Base-by-base conservation (phyloP, 2,329 filamentous ascomycete genomes). In the Berkeleyomyces rouxiae region DNA sequence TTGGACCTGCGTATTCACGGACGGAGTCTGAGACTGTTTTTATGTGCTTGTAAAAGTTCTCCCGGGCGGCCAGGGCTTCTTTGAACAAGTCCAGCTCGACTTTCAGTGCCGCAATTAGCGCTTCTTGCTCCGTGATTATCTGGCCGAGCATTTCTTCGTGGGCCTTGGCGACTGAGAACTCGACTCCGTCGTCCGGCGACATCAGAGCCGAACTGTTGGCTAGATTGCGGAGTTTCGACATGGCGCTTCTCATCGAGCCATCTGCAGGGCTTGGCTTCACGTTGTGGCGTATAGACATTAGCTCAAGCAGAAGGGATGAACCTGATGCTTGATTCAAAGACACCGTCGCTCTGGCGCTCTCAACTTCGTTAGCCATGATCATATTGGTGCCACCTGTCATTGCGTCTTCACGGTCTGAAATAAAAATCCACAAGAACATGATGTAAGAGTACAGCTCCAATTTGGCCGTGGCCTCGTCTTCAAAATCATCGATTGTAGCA, bases 381-480 rank as follows among this genome's bases (percentile, higher is more conserved):
- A 81, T 77, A 67, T 93, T 95, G n/a, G 78, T 78, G 64, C 90
- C 80, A 0, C 92, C 92, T 1, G 86, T 87, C 13, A 96, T 77
- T 37, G 84, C 82, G 66, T 86, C 83, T 66, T 86, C 83, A 10
- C 92, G 84, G 72, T 97, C 91, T 5, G 88, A 85, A 63, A 93
- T 81, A 58, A 86, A 78, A 0, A 87, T 83, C 64, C 89, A 81
- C 37, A 96, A 76, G 7, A 82, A 84, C 70, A 90, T 84, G 64
- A 95, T 86, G 69, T 95, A 95, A 5, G 88, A 88, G 72, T 92
- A 88, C 49, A 96, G 81, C 70, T 95, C 84, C 65, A 96, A 92
- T 73, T 97, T 92, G 55, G 86, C 81, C 71, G 88, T 88, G 0
- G 90, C 89, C 0, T 92, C 95, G 40, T 88, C 82, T 67, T 90